A percentile compares a stretch with the other conserved stretches of the same genome.
Evolutionary conservation across 2,329 filamentous ascomycete genomes (phyloP).

Genomic region (Neofusicoccum parvum): DNA sequence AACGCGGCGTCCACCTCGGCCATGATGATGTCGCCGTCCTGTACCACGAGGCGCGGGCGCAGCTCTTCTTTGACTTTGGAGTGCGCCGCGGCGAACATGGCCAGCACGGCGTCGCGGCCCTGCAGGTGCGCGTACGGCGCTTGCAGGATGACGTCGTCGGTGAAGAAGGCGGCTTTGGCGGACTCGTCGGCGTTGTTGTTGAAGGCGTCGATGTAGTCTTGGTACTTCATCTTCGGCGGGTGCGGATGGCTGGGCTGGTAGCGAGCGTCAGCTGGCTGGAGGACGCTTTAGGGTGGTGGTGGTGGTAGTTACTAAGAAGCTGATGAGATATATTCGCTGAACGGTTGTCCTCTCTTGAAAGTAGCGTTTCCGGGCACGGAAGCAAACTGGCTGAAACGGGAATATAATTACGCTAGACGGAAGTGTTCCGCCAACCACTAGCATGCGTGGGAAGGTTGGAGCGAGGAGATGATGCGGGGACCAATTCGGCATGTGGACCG

Average conservation of each 20-base stretch:
- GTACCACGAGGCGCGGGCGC: neutral
- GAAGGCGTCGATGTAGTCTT: constrained; percentile 3
- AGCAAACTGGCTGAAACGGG: too few species aligned
- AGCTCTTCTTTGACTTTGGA: neutral
- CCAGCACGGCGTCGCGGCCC: neutral
- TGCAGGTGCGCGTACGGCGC: neutral
- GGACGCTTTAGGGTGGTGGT: neutral
- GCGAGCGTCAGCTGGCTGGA: neutral
- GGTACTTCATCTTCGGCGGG: neutral
- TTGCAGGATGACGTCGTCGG: neutral
- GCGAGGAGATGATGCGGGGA: neutral
- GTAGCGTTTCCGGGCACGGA: too few species aligned
- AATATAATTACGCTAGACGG: neutral
- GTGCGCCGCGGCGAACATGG: neutral
- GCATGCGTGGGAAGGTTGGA: too few species aligned
- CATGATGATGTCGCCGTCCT: neutral
- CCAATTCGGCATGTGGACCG: neutral
- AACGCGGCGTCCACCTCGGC: neutral
- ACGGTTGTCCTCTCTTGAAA: too few species aligned
- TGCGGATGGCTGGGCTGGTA: neutral
- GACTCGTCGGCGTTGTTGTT: neutral
- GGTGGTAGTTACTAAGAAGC: neutral
- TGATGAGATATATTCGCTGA: too few species aligned
- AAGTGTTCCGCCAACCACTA: neutral
- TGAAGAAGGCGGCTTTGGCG: neutral